Evolutionary conservation across 1,139 yeast species (phyloP), one percentile per base, ranked within the genome.

Genomic region (Neolecta irregularis): DNA sequence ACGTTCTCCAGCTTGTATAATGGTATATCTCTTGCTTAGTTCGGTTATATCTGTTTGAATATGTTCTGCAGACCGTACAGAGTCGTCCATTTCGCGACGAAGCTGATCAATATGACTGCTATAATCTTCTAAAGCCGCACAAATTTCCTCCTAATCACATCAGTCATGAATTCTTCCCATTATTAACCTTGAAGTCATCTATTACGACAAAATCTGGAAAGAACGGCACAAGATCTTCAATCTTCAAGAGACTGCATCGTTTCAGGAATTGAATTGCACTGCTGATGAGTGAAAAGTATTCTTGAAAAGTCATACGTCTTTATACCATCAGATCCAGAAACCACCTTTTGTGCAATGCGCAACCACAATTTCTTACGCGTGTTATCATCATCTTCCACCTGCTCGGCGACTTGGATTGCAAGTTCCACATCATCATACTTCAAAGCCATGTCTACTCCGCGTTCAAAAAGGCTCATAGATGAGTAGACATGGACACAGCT

Each of bases 171-270:
- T 12, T 4, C 7, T 5, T 7, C 8, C 18, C 18, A 7, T 7
- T 8, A 12, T 12, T 28, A 26, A 28, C 31, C 48, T 81, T 81
- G 52, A 88, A 69, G 41, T 78, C 73, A 46, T 81, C 92, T 35
- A 88, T 74, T 33, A 78, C 72, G 1, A 80, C 68, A 37, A 78
- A 70, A 46, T 81, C 88, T 0, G 95, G 93, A 47, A 85, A 75
- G 23, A 81, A 57, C 1, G 93, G 93, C 33, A 91, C 55, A 25
- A 91, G 53, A 48, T 88, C 96, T 46, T 80, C 85, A 35, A 88
- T 72, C 2, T 74, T 67, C 17, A 88, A 57, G n/a, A 65, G 43
- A 16, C 67, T 72, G 41, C 76, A 69, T 46, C 54, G 70, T 38
- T 56, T 62, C 52, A 65, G 57, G 37, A 67, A 58, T 20, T 47